Evolutionary conservation across 208 protist species (phyloP).

Genomic region (Crithidia fasciculata): DNA sequence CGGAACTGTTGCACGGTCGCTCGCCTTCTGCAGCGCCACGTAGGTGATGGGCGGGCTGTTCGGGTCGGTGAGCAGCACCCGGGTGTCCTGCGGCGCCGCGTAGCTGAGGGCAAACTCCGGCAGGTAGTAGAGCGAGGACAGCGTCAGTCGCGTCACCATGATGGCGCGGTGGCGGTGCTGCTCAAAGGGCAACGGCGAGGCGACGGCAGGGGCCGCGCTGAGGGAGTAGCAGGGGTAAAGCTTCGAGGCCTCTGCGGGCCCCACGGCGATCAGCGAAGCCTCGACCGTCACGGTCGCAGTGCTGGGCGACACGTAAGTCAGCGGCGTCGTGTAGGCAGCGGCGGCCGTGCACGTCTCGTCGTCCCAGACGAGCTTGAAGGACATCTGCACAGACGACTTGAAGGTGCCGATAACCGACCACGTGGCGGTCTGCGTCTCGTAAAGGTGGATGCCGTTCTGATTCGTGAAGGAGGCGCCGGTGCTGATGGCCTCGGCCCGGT

Average conservation of each 20-base stretch:
- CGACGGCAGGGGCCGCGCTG: not conserved
- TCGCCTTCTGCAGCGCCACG: constrained; percentile 42
- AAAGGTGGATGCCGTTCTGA: constrained; percentile 45
- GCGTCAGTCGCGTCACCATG: constrained; percentile 39
- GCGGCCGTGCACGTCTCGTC: constrained; percentile 43
- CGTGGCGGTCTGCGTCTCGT: constrained; percentile 54
- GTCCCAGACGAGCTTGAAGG: constrained; percentile 65
- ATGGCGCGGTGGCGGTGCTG: constrained; percentile 39
- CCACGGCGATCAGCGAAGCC: constrained; percentile 39
- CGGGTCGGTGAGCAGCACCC: constrained; percentile 62
- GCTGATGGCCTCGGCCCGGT: constrained; percentile 50
- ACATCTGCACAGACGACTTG: constrained; percentile 22
- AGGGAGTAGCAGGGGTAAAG: constrained; percentile 47
- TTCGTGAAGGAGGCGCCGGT: constrained; percentile 32
- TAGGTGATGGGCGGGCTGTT: constrained; percentile 54
- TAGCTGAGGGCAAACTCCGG: constrained; percentile 50
- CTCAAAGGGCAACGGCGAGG: constrained; percentile 54
- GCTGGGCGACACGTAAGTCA: constrained; percentile 45
- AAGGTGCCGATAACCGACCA: constrained; percentile 68
- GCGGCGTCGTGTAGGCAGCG: constrained; percentile 44
- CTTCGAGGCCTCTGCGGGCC: constrained; percentile 22
- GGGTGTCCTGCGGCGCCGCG: constrained; percentile 32
- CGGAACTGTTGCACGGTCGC: constrained; percentile 17
- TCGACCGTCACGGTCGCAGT: constrained; percentile 47
- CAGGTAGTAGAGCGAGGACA: constrained; percentile 68